These are phyloP conservation scores for Wickerhamiella occidentalis DNA, from an alignment of 805 yeast species.

Conservation along the genomic window DNA sequence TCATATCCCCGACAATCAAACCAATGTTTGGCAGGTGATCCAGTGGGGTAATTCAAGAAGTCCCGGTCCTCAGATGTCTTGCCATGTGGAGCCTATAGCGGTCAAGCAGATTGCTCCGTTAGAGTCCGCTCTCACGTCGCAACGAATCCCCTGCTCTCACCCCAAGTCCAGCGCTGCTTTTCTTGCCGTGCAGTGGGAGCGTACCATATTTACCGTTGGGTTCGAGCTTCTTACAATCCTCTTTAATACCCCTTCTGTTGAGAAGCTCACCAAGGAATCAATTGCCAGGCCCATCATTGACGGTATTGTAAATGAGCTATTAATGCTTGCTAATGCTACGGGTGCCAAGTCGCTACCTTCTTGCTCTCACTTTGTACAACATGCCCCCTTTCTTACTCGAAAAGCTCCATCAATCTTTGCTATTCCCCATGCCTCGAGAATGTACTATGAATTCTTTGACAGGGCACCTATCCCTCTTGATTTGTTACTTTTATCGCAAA, in stretches of 20 bases:
- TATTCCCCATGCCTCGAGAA: constrained; percentile 40
- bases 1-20: constrained; percentile 7
- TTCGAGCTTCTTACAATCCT: constrained; percentile 65
- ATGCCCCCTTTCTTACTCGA: constrained; percentile 15
- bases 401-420: constrained; percentile 23
- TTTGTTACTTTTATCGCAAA: constrained; percentile 70
- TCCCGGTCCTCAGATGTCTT: constrained; percentile 10
- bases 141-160: constrained; percentile 16
- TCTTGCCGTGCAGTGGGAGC: constrained; percentile 56
- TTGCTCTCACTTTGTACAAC: constrained; percentile 14
- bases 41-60: constrained; percentile 10
- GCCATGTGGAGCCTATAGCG: constrained; percentile 18
- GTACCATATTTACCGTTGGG: constrained; percentile 57
- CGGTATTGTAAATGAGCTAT: constrained; percentile 66
- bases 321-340: constrained; percentile 45
- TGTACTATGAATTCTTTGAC: constrained; percentile 55
- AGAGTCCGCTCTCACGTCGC: constrained; percentile 15
- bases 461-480: constrained; percentile 55
- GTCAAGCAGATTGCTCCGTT: constrained; percentile 11
- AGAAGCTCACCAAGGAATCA: constrained; percentile 47
- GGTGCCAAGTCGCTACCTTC: constrained; percentile 55
- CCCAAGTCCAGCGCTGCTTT: constrained; percentile 43
- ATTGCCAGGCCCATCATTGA: constrained; percentile 75
- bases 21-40: constrained; percentile 11
- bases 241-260: constrained; percentile 59